Conservation (phyloP, 169 alveolate genomes). For the Besnoitia besnoiti region DNA sequence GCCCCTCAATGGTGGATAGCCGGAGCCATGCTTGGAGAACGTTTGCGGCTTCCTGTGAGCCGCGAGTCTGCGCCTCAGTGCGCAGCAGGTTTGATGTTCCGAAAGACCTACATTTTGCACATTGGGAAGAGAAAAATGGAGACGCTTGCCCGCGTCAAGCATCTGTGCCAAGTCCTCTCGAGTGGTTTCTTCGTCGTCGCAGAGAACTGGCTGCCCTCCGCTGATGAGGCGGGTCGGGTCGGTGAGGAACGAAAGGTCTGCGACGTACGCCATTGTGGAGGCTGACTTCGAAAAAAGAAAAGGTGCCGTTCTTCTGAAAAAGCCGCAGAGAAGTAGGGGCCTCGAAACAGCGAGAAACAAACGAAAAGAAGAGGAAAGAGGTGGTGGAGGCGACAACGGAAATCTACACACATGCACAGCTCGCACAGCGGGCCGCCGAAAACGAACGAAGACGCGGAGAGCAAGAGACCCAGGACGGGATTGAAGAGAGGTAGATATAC, state of each 20-base stretch:
- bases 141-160: conserved; percentile 20
- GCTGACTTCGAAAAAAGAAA: background rate
- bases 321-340: background rate
- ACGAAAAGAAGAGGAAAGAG: background rate
- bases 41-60: too few relatives aligned
- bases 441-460: too few relatives aligned
- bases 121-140: background rate
- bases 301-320: background rate
- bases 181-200: background rate
- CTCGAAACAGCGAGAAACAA: background rate
- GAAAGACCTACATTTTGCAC: conserved; percentile 2
- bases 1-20: too few relatives aligned
- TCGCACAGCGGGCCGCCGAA: background rate
- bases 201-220: background rate
- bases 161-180: background rate
- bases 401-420: background rate
- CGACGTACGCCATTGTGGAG: conserved; percentile 31
- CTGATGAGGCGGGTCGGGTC: conserved; percentile 18
- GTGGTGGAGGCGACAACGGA: background rate
- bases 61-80: too few relatives aligned
- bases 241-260: conserved; percentile 30
- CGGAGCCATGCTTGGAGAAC: too few relatives aligned
- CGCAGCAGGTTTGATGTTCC: too few relatives aligned
- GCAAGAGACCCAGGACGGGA: background rate
- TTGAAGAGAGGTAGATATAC: background rate